Base-by-base conservation (phyloP, 1,139 yeast genomes). In the Suhomyces taliae region DNA sequence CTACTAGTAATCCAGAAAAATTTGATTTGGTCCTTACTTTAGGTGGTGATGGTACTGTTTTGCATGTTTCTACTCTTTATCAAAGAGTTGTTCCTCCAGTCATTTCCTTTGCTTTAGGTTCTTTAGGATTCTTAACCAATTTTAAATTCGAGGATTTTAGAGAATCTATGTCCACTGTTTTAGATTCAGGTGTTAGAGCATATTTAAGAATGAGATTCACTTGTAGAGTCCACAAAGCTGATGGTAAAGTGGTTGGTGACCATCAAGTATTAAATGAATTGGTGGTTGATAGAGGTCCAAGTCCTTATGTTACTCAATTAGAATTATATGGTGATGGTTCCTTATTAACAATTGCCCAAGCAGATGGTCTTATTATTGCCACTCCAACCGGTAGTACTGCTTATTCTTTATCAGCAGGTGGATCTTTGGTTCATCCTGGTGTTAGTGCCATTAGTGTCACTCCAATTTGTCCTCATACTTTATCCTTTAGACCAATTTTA, bases 331-430 rank as follows among this genome's bases (percentile, higher is more conserved):
- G 96, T 5, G 93, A 89, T 61, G 90, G 88, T 14, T 79, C 87
- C 2, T 68, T 89, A 36, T 70, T 89, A 47, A 89, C 97, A 0
- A 85, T 88, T 14, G 95, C 93, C 0, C 96, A 89, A 62, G 96
- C 96, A 0, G 96, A 90, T 64, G 97, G 97, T 0, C 67, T 90
- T 31, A 89, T 90, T 49, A 77, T 90, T 36, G 95, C 96, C 0
- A 89, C 96, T 0, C 97, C 96, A 5, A 90, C 97, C 0, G 96
- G 96, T 0, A 87, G 95, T 2, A 90, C 97, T 0, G 97, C 97
- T 0, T 90, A 90, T 62, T 87, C 95, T 0, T 70, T 90, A 35
- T 85, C 95, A 36, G 96, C 97, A 0, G 96, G 96, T 12, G 97
- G 97, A 0, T 84, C 95, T 0, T 73, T 90, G 43, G 95, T 90